Evolutionary conservation across 768 basidiomycete genomes (phyloP), one percentile per base, ranked within the genome.

Genomic region (Kwoniella bestiolae): DNA sequence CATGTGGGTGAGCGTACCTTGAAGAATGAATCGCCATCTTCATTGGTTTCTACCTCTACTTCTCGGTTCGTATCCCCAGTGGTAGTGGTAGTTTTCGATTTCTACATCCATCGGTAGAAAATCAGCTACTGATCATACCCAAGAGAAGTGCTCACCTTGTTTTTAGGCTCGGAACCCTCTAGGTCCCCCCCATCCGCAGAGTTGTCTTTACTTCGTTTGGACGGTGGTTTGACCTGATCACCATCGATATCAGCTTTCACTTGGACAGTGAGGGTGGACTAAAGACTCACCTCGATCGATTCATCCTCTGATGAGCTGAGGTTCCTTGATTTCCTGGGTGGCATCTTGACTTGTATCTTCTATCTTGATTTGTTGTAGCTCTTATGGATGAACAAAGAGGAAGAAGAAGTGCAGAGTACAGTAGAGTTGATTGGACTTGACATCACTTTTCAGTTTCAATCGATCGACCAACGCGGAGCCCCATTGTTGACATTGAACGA

Each of bases 1-100:
- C n/a, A n/a, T n/a, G n/a, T n/a, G n/a, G n/a, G n/a, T n/a, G n/a
- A n/a, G n/a, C 71, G 32, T 25, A 73, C 71, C 44, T 69, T 66
- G 63, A 73, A 31, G 44, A 63, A 73, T 14, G 41, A 23, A 32
- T 73, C 60, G 16, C 69, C 69, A 34, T 73, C 65, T 8, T 61
- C 65, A 41, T 67, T 70, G 31, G 45, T 38, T 55, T 57, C 38
- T 2, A 73, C 45, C 52, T 56, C 56, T 1, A 49, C 34, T 38
- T 21, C n/a, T 41, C 46, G 44, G 26, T 14, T 23, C 6, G 29
- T 5, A 29, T 23, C 16, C 28, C 26, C 58, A 29, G 8, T 44
- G 6, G 5, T 11, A 34, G 16, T 49, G 21, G 18, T 25, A 12
- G 51, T 21, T 28, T 38, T 51, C 14, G 60, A 38, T 46, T 62